These are phyloP conservation scores for Tagetes erecta DNA, from an alignment of 129 eudicot species.

Conservation along the genomic window DNA sequence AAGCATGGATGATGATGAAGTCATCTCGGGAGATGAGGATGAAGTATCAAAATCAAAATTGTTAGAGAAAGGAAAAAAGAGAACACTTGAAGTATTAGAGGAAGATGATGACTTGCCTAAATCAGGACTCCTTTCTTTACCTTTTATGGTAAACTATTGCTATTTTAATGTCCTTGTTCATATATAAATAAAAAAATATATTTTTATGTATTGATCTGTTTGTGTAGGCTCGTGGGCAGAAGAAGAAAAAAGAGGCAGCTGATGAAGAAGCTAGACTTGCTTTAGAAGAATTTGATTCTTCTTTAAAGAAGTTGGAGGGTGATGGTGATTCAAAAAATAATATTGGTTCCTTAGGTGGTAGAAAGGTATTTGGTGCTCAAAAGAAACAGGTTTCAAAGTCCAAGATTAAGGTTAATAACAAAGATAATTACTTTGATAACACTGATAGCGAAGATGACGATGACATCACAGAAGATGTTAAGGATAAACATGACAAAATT, in stretches of 20 bases:
- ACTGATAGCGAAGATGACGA: slow-evolving; percentile 76
- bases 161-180: not conserved
- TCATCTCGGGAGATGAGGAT: slow-evolving; percentile 56
- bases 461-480: slow-evolving; percentile 49
- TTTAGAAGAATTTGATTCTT: slow-evolving; percentile 67
- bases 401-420: slow-evolving; percentile 37
- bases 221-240: slow-evolving; percentile 77
- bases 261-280: slow-evolving; percentile 91
- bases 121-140: slow-evolving; percentile 85
- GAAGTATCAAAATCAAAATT: slow-evolving; percentile 47
- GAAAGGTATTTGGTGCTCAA: slow-evolving; percentile 76
- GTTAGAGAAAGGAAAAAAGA: slow-evolving; percentile 72
- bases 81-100: slow-evolving; percentile 57
- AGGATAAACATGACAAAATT: slow-evolving; percentile 31
- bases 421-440: slow-evolving; percentile 58
- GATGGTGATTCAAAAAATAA: slow-evolving; percentile 36
- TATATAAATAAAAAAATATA: not conserved
- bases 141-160: slow-evolving; percentile 77
- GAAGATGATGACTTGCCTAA: slow-evolving; percentile 77
- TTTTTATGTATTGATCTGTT: not conserved
- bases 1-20: slow-evolving; percentile 56
- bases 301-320: slow-evolving; percentile 59
- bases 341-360: slow-evolving; percentile 49
- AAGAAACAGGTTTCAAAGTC: slow-evolving; percentile 53
- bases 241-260: slow-evolving; percentile 79